Evolutionary conservation across 345 rosid species (phyloP).

Genomic region (Noccaea bulbosa): DNA sequence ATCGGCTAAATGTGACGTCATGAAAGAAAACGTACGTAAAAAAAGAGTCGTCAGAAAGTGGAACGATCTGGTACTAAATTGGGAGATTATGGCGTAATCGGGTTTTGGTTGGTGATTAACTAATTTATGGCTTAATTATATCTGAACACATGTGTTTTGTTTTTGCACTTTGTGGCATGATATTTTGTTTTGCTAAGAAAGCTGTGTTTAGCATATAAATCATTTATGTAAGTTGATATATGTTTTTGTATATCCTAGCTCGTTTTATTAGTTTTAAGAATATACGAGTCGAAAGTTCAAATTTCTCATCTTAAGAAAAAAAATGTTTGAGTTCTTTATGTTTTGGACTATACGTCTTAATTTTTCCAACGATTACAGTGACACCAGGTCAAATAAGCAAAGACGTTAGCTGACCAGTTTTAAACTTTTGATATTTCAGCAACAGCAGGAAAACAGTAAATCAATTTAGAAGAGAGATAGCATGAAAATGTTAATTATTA

Average conservation of each 20-base stretch:
- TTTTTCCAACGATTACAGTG: slow-evolving; percentile 12
- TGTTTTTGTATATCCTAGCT: neutral
- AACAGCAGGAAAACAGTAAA: neutral
- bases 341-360: neutral
- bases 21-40: slow-evolving; percentile 13
- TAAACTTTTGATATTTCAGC: neutral
- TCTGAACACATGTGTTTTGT: slow-evolving; percentile 29
- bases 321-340: neutral
- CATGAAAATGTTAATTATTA: neutral
- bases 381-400: slow-evolving; percentile 7
- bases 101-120: slow-evolving; percentile 27
- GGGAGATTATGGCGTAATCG: slow-evolving; percentile 35
- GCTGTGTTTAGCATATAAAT: too few species aligned
- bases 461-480: neutral
- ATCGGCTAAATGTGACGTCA: neutral
- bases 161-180: too few species aligned
- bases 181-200: too few species aligned
- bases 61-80: slow-evolving; percentile 21
- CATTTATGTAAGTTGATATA: neutral
- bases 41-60: slow-evolving; percentile 4
- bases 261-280: neutral
- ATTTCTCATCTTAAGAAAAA: neutral
- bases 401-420: neutral
- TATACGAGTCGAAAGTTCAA: neutral
- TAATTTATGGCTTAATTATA: slow-evolving; percentile 17